Conservation (phyloP, 2,329 filamentous ascomycete species). For the Daldinia sp. region DNA sequence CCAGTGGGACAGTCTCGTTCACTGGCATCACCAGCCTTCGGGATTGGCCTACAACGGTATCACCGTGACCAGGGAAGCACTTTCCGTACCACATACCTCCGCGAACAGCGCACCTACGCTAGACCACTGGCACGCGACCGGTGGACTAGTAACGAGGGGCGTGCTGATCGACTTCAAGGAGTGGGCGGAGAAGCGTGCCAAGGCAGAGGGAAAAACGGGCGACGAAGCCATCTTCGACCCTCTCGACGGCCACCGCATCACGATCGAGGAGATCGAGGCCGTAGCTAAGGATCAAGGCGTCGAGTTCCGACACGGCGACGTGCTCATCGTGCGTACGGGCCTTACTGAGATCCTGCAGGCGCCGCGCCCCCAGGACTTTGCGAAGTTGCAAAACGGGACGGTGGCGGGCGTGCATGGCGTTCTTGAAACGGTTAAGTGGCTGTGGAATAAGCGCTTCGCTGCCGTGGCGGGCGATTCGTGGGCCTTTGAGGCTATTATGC, state of each 20-base stretch:
- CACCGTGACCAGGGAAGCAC: slow-evolving; percentile 53
- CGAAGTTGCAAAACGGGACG: slow-evolving; percentile 49
- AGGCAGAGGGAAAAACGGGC: slow-evolving; percentile 59
- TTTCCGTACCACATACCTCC: slow-evolving; percentile 50
- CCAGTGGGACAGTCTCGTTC: slow-evolving; percentile 68
- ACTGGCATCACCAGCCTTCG: slow-evolving; percentile 60
- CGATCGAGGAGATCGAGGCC: slow-evolving; percentile 65
- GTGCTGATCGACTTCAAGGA: slow-evolving; percentile 67
- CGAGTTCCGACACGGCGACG: slow-evolving; percentile 74
- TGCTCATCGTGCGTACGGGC: slow-evolving; percentile 74
- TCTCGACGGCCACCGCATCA: slow-evolving; percentile 66
- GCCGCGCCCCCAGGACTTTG: slow-evolving; percentile 54
- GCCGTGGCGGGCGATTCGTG: slow-evolving; percentile 73
- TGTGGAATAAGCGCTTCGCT: slow-evolving; percentile 77
- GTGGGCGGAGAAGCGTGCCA: slow-evolving; percentile 54
- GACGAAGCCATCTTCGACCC: slow-evolving; percentile 62
- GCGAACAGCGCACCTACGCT: slow-evolving; percentile 55
- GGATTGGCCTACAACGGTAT: slow-evolving; percentile 64
- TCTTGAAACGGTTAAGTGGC: slow-evolving; percentile 70
- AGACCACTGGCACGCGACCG: slow-evolving; percentile 64
- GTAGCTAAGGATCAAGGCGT: slow-evolving; percentile 71
- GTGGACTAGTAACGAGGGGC: slow-evolving; percentile 66
- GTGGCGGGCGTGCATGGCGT: slow-evolving; percentile 59
- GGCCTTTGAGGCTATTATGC: slow-evolving; percentile 73
- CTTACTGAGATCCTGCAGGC: slow-evolving; percentile 69